A percentile compares a stretch with the other conserved stretches of the same genome.
Conservation (phyloP, 1,139 yeast genomes). For the Diutina ranongensis region DNA sequence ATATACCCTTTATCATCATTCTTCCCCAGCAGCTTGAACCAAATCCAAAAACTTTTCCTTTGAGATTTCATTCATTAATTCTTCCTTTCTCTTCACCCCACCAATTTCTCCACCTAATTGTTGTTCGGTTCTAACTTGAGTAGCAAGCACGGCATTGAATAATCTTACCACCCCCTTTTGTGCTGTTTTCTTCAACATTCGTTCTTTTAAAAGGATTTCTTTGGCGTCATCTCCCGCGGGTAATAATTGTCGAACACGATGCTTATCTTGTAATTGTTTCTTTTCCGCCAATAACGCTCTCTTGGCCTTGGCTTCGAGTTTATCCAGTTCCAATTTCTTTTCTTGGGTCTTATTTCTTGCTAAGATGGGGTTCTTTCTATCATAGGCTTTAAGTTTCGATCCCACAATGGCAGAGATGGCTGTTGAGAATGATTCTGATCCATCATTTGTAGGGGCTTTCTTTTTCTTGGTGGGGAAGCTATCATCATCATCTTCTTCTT, state of each 20-base stretch:
- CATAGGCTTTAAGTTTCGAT: constrained; percentile 79
- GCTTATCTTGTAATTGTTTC: constrained; percentile 53
- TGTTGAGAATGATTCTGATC: constrained; percentile 61
- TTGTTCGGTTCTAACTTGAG: constrained; percentile 54
- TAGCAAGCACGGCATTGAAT: constrained; percentile 80
- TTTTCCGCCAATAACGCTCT: constrained; percentile 61
- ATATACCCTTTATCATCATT: neutral
- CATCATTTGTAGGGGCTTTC: constrained; percentile 49
- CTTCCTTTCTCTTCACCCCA: constrained; percentile 39
- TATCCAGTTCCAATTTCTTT: constrained; percentile 68
- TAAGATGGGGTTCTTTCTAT: constrained; percentile 79
- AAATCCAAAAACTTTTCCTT: constrained; percentile 84
- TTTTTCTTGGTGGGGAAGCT: constrained; percentile 35
- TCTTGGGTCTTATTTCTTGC: constrained; percentile 62
- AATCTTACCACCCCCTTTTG: constrained; percentile 89
- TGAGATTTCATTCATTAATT: constrained; percentile 66
- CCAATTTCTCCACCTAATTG: constrained; percentile 26
- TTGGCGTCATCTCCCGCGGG: constrained; percentile 51
- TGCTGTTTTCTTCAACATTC: constrained; percentile 66
- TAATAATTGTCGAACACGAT: constrained; percentile 54
- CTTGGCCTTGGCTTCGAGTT: constrained; percentile 76
- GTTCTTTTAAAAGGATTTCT: constrained; percentile 56
- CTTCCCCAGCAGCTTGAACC: constrained; percentile 67
- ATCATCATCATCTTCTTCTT: constrained; percentile 15
- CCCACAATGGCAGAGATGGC: constrained; percentile 81